Conservation (phyloP, 2,329 filamentous ascomycete genomes). For the Colletotrichum sp. region DNA sequence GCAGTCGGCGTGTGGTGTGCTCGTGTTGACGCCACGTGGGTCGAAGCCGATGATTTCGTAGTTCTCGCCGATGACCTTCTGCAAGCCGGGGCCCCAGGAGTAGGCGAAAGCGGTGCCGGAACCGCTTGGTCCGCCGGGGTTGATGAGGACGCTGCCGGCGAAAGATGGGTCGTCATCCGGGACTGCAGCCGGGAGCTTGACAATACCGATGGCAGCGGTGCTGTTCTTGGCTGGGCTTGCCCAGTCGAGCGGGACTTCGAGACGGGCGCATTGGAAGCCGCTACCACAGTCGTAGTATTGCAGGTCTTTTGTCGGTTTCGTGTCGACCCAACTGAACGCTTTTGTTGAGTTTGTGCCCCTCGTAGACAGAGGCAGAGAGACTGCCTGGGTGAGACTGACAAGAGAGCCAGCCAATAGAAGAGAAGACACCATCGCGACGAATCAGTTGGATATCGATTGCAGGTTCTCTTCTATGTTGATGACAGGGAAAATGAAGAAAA, state of each 20-base stretch:
- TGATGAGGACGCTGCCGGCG: slow-evolving; percentile 38
- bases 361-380: neutral
- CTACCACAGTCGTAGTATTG: slow-evolving; percentile 44
- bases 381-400: neutral
- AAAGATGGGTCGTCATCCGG: slow-evolving; percentile 33
- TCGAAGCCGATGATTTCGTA: slow-evolving; percentile 42
- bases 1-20: slow-evolving; percentile 36
- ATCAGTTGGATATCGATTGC: rapidly evolving
- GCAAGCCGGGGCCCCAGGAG: slow-evolving; percentile 24
- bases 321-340: slow-evolving; percentile 37
- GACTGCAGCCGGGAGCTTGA: slow-evolving; percentile 36
- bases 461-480: neutral
- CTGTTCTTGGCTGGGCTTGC: slow-evolving; percentile 21
- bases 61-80: slow-evolving; percentile 28
- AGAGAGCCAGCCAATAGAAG: neutral
- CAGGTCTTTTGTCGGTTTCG: slow-evolving; percentile 38
- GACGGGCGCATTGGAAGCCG: slow-evolving; percentile 43
- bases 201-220: slow-evolving; percentile 35
- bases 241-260: slow-evolving; percentile 49
- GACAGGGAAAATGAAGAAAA: rapidly evolving
- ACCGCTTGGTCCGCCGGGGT: slow-evolving; percentile 43
- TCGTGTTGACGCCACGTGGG: slow-evolving; percentile 37
- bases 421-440: neutral
- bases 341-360: neutral
- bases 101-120: slow-evolving; percentile 32